phyloP scores from a whole-genome alignment of 306 rosid genomes.

The Abrus precatorius region DNA sequence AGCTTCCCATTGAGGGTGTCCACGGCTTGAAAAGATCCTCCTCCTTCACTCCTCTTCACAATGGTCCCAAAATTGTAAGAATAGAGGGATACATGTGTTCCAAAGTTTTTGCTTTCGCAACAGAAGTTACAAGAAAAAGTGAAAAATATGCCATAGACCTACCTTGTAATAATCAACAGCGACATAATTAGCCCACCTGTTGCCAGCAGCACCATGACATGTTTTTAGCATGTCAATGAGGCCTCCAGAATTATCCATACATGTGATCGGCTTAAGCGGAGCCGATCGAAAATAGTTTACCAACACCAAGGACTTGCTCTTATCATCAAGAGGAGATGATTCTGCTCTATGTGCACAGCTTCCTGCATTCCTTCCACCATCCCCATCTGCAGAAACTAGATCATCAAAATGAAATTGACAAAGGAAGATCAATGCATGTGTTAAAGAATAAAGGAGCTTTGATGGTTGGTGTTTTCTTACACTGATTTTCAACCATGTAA shows the following conservation, averaged over 20 bases:
- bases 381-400: slow-evolving; percentile 62
- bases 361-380: slow-evolving; percentile 71
- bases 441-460: background rate
- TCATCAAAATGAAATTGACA: background rate
- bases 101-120: background rate
- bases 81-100: background rate
- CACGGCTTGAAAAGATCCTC: slow-evolving; percentile 78
- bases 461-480: slow-evolving; percentile 55
- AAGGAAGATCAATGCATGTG: background rate
- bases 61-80: background rate
- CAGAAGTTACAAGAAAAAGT: background rate
- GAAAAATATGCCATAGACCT: background rate
- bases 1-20: slow-evolving; percentile 79
- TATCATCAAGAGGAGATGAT: slow-evolving; percentile 73
- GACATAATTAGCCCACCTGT: slow-evolving; percentile 58
- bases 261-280: slow-evolving; percentile 62
- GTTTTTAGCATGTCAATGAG: slow-evolving; percentile 61
- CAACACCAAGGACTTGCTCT: slow-evolving; percentile 70
- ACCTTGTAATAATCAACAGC: slow-evolving; percentile 86
- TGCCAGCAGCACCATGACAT: slow-evolving; percentile 27
- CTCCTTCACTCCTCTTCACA: slow-evolving; percentile 80
- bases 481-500: slow-evolving; percentile 89
- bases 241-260: slow-evolving; percentile 59
- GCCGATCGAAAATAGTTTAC: slow-evolving; percentile 65
- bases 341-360: slow-evolving; percentile 72